A percentile compares a stretch with the other conserved stretches of the same genome.
phyloP scores from a whole-genome alignment of 139 green algal species.

The Asterochloris erici region DNA sequence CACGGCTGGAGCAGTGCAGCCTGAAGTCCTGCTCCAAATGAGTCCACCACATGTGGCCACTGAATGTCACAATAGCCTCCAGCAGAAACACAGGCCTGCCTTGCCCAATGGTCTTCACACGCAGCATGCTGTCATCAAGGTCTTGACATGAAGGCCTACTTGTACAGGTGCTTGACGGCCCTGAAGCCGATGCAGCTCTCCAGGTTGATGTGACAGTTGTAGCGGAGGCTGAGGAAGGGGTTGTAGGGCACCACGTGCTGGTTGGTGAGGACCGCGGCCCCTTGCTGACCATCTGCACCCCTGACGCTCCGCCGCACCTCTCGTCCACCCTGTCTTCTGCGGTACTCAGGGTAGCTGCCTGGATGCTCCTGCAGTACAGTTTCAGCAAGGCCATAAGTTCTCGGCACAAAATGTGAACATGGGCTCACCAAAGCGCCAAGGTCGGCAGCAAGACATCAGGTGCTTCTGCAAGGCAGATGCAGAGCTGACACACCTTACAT shows the following conservation, averaged over 20 bases:
- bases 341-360: background rate
- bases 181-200: constrained; percentile 20
- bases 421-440: background rate
- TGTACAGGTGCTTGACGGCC: constrained; percentile 34
- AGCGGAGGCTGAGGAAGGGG: constrained; percentile 18
- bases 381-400: background rate
- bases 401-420: background rate
- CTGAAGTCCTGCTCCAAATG: too few species aligned
- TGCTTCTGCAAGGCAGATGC: background rate
- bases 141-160: too few species aligned
- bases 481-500: too few species aligned
- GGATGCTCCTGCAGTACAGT: background rate
- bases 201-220: constrained; percentile 35
- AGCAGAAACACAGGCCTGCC: too few species aligned
- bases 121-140: too few species aligned
- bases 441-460: background rate
- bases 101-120: too few species aligned
- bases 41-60: too few species aligned
- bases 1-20: too few species aligned
- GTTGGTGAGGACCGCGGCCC: constrained; percentile 21
- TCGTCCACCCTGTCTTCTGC: background rate
- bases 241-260: constrained; percentile 33
- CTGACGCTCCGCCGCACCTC: background rate
- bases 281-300: background rate
- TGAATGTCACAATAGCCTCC: too few species aligned